Evolutionary conservation across 352 stramenopile species (phyloP).

Genomic region (Phytophthora pinifolia): DNA sequence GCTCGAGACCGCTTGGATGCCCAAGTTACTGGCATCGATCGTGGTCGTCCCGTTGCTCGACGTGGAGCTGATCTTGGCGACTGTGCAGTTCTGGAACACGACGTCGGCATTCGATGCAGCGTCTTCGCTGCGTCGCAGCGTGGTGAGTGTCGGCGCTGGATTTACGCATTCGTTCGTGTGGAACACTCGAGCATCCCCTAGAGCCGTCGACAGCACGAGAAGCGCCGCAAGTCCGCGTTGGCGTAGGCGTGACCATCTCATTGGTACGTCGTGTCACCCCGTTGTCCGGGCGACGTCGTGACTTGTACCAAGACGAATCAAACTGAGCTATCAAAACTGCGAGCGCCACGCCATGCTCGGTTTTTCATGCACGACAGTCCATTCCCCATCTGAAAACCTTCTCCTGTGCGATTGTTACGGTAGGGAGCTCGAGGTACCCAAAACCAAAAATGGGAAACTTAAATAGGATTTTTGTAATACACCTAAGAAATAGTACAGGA

Average conservation of each 20-base stretch:
- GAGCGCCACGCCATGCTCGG: slow-evolving; percentile 5
- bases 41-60: slow-evolving; percentile 29
- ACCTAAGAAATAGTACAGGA: no score
- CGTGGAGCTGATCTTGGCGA: slow-evolving; percentile 27
- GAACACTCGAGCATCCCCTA: slow-evolving; percentile 9
- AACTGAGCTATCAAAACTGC: slow-evolving; percentile 14
- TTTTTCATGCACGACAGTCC: slow-evolving; percentile 25
- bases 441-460: no score
- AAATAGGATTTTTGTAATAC: no score
- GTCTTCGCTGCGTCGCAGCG: slow-evolving; percentile 17
- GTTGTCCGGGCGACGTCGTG: slow-evolving; percentile 4
- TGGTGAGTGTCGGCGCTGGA: slow-evolving; percentile 28
- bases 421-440: no score
- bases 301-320: slow-evolving; percentile 22
- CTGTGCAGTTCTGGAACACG: slow-evolving; percentile 34
- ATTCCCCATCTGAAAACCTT: slow-evolving; percentile 23
- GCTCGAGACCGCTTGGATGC: slow-evolving; percentile 29
- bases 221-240: slow-evolving; percentile 7
- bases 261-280: slow-evolving; percentile 7
- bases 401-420: no score
- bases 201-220: slow-evolving; percentile 8
- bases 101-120: slow-evolving; percentile 25
- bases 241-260: slow-evolving; percentile 25
- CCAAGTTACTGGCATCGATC: slow-evolving; percentile 30
- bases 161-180: slow-evolving; percentile 20